These are phyloP conservation scores for Podospora appendiculata DNA, from an alignment of 495 filamentous ascomycete genomes.

Conservation along the genomic window DNA sequence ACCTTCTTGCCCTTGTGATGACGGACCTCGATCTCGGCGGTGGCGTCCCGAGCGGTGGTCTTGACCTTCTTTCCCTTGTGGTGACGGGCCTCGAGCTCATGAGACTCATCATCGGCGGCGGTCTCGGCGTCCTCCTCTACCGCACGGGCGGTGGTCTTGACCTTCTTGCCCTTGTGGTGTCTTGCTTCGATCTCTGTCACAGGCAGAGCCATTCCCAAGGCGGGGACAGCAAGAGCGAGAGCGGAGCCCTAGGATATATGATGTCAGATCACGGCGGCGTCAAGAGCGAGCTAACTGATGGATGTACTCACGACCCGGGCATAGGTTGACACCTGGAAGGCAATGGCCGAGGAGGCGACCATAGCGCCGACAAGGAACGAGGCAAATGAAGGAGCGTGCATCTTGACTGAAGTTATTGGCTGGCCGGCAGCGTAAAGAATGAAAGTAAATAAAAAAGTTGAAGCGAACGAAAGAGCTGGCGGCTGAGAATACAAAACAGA, in stretches of 20 bases:
- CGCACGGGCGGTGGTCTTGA: not conserved
- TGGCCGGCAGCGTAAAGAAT: constrained; percentile 14
- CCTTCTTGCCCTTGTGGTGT: constrained; percentile 20
- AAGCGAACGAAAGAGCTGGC: constrained; percentile 5
- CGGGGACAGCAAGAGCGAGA: constrained; percentile 12
- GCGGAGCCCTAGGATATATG: constrained; percentile 6
- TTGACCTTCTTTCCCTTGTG: constrained; percentile 7
- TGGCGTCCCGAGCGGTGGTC: not conserved
- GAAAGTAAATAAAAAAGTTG: constrained; percentile 8
- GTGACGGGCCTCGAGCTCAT: constrained; percentile 3
- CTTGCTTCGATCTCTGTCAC: constrained; percentile 3
- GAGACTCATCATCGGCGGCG: not conserved
- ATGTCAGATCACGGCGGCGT: not conserved
- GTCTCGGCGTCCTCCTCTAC: not conserved
- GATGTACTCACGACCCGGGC: constrained; percentile 13
- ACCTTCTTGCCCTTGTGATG: constrained; percentile 14
- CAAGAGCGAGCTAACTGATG: too few relatives aligned
- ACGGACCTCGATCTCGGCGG: constrained; percentile 2
- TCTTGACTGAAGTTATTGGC: constrained; percentile 14
- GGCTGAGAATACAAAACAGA: not conserved
- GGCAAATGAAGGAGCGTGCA: constrained; percentile 26
- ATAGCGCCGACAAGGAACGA: constrained; percentile 24
- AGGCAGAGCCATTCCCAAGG: constrained; percentile 2
- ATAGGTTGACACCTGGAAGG: constrained; percentile 18
- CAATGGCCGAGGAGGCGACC: constrained; percentile 21